A percentile compares a stretch with the other conserved stretches of the same genome.
Evolutionary conservation across 176 grass and related monocot species (phyloP).

Genomic region (Oryza meyeriana): DNA sequence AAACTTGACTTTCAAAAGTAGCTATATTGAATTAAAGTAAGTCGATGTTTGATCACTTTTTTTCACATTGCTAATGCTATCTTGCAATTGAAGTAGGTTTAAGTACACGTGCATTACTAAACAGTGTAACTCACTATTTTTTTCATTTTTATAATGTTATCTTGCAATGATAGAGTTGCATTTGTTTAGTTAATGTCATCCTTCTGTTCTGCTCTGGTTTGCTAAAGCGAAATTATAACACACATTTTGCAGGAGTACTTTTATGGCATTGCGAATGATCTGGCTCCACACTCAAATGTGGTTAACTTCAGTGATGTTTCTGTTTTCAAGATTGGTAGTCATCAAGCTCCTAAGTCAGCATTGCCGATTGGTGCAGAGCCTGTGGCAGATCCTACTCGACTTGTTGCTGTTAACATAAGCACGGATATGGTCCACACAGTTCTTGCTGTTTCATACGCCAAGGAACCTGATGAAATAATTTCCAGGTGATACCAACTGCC

Average conservation of each 20-base stretch:
- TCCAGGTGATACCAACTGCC: constrained; percentile 59
- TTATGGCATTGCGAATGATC: constrained; percentile 87
- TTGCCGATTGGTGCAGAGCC: constrained; percentile 87
- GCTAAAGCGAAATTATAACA: background rate
- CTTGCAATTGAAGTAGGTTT: background rate
- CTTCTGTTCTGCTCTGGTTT: constrained; percentile 6
- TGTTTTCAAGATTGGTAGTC: constrained; percentile 81
- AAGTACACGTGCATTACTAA: background rate
- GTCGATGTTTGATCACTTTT: too few relatives aligned
- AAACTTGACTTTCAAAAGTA: background rate
- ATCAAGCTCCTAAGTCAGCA: constrained; percentile 89
- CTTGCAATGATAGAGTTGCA: background rate
- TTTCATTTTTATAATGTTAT: background rate
- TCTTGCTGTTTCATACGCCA: constrained; percentile 85
- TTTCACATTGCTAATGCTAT: too few relatives aligned
- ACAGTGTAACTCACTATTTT: background rate
- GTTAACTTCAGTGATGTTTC: constrained; percentile 87
- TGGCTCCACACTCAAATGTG: constrained; percentile 92
- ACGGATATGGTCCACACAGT: constrained; percentile 89
- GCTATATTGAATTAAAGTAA: too few relatives aligned
- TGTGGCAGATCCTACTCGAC: constrained; percentile 75
- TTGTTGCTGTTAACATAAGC: constrained; percentile 78
- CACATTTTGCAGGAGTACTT: constrained; percentile 76
- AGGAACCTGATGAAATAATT: constrained; percentile 89
- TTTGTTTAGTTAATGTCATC: background rate